phyloP scores from a whole-genome alignment of 2,329 filamentous ascomycete species.

The Fusarium annulatum region DNA sequence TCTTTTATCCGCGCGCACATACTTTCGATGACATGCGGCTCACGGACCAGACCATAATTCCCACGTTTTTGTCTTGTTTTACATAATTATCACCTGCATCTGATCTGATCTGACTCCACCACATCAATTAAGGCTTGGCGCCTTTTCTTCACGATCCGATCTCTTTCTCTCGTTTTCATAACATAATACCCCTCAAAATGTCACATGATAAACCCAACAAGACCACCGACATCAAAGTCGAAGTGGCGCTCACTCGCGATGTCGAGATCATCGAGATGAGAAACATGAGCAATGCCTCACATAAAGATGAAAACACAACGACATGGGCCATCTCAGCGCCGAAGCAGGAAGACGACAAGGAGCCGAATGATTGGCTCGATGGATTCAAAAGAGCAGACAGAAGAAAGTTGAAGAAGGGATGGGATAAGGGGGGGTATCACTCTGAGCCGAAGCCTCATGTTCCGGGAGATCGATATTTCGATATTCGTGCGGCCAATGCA shows the following conservation, averaged over 20 bases:
- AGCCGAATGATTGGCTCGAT: constrained; percentile 36
- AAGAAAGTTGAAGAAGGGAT: constrained; percentile 35
- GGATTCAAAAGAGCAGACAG: constrained; percentile 39
- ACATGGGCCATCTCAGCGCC: constrained; percentile 29
- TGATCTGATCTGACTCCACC: constrained; percentile 12
- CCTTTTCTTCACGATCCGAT: not conserved
- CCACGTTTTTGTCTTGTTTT: constrained; percentile 3
- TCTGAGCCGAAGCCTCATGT: constrained; percentile 22
- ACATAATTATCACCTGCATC: constrained; percentile 22
- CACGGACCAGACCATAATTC: constrained; percentile 19
- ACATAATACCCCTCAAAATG: constrained; percentile 12
- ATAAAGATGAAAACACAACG: constrained; percentile 8
- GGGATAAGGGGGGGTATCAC: constrained; percentile 36
- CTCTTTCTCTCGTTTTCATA: not conserved
- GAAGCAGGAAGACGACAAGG: constrained; percentile 9
- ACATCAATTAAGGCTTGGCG: constrained; percentile 6
- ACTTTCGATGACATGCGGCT: constrained; percentile 7
- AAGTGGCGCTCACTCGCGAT: constrained; percentile 32
- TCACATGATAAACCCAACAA: constrained; percentile 31
- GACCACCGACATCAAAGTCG: constrained; percentile 35
- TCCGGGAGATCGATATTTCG: constrained; percentile 60
- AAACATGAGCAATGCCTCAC: constrained; percentile 16
- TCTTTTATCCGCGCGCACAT: not conserved
- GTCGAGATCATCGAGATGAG: constrained; percentile 32
- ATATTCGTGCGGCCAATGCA: constrained; percentile 69